phyloP scores from a whole-genome alignment of 441 rosid genomes.

The Pelargonium cotyledonis region DNA sequence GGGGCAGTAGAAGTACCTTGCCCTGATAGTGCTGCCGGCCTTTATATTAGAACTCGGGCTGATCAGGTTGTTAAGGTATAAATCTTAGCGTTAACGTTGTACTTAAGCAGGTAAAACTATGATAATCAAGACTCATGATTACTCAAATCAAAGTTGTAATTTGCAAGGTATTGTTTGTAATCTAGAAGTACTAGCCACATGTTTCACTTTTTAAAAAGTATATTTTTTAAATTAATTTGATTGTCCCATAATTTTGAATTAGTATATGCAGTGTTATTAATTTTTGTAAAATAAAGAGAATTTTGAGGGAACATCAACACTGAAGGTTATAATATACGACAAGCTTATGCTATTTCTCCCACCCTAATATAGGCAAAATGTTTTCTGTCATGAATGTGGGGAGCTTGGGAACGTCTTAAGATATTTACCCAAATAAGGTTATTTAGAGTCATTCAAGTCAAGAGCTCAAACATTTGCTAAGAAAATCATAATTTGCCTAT shows the following conservation, averaged over 20 bases:
- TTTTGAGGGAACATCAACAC: not conserved
- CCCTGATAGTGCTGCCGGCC: conserved; percentile 79
- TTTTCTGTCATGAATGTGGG: too few relatives aligned
- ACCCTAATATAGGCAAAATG: too few relatives aligned
- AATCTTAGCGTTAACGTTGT: not conserved
- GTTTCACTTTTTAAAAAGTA: not conserved
- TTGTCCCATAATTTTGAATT: not conserved
- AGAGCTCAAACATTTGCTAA: too few relatives aligned
- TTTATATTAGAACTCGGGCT: conserved; percentile 74
- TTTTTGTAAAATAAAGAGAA: not conserved
- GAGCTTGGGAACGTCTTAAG: too few relatives aligned
- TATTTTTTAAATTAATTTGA: not conserved
- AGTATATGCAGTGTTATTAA: not conserved
- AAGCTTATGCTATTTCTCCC: not conserved
- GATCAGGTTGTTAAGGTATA: conserved; percentile 79
- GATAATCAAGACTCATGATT: too few relatives aligned
- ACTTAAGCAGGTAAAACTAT: not conserved
- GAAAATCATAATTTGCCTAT: too few relatives aligned
- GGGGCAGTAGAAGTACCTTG: conserved; percentile 66
- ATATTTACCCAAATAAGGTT: too few relatives aligned
- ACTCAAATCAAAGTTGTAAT: not conserved
- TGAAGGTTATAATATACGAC: not conserved
- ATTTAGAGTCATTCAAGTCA: too few relatives aligned
- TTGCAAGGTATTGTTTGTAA: not conserved
- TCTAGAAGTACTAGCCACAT: not conserved